These are phyloP conservation scores for Blastobotrys indianensis DNA, from an alignment of 1,139 yeast genomes.

Conservation along the genomic window DNA sequence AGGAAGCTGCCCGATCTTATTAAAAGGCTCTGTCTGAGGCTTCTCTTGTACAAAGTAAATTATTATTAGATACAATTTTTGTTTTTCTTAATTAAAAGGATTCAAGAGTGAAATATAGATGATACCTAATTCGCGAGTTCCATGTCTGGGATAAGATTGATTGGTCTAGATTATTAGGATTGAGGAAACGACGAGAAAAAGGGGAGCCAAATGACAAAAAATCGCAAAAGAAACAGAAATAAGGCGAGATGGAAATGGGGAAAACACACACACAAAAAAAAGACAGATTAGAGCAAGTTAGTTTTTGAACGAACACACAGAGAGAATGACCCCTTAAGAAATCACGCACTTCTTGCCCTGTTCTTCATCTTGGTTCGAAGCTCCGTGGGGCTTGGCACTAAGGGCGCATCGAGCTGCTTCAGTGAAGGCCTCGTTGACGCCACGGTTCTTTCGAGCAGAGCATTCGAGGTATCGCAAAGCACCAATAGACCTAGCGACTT, in stretches of 20 bases:
- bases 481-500: slow-evolving; percentile 65
- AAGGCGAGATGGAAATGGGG: not conserved
- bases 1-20: slow-evolving; percentile 83
- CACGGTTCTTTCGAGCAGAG: slow-evolving; percentile 88
- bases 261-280: not conserved
- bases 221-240: not conserved
- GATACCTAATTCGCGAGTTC: not conserved
- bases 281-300: not conserved
- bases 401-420: slow-evolving; percentile 96
- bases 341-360: slow-evolving; percentile 23
- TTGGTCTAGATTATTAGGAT: not conserved
- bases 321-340: slow-evolving; percentile 2
- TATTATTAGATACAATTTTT: no score
- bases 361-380: slow-evolving; percentile 42
- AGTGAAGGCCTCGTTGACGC: slow-evolving; percentile 94
- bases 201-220: not conserved
- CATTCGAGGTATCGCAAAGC: slow-evolving; percentile 86
- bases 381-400: slow-evolving; percentile 81
- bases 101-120: not conserved
- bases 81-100: no score
- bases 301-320: no score
- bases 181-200: not conserved
- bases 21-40: slow-evolving; percentile 38
- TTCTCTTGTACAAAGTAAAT: not conserved
- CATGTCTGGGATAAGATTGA: no score